Base-by-base conservation (phyloP, 805 yeast genomes). In the Komagataella populi region DNA sequence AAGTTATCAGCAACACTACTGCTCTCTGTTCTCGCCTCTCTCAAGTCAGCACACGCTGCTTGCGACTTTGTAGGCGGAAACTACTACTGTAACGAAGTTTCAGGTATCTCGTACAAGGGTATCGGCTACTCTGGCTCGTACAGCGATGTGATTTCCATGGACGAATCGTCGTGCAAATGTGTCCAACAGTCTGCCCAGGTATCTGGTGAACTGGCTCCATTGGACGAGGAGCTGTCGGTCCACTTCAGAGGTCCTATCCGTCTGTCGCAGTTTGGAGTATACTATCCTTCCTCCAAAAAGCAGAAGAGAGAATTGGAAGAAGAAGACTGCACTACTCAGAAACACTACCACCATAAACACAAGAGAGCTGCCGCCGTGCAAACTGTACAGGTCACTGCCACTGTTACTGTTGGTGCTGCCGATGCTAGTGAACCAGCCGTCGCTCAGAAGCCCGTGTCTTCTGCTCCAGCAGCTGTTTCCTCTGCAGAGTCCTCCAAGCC, bases 241-340 rank as follows among this genome's bases (percentile, higher is more conserved):
- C 96, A 88, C 68, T 84, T 87, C 74, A 83, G 96, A 74, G 96
- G 96, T 60, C 96, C 96, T 44, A 63, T 88, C 59, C 75, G 78
- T 64, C 78, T 88, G 64, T 70, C 73, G 62, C 87, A 87, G 70
- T 88, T 93, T 63, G 97, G 90, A 67, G 96, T 87, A 52, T 93
- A 90, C 75, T 81, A 83, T 62, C 90, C 87, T 56, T 63, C 72
- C 46, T 60, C 73, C 45, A 55, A 69, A 24, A 54, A 67, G 50
- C 65, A 70, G 57, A 65, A 70, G 55, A 48, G 46, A n/a, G 73
- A 71, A 60, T 64, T 54, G 16, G 69, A 62, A 7, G 70, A 64
- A 23, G 75, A 68, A 53, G 78, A 72, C 44, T 75, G 81, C 60
- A 58, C 71, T 55, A 66, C 75, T 51, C 66, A 76, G 52, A 57